These are phyloP conservation scores for Penicillium psychrofluorescens DNA, from an alignment of 495 filamentous ascomycete genomes.

Conservation along the genomic window DNA sequence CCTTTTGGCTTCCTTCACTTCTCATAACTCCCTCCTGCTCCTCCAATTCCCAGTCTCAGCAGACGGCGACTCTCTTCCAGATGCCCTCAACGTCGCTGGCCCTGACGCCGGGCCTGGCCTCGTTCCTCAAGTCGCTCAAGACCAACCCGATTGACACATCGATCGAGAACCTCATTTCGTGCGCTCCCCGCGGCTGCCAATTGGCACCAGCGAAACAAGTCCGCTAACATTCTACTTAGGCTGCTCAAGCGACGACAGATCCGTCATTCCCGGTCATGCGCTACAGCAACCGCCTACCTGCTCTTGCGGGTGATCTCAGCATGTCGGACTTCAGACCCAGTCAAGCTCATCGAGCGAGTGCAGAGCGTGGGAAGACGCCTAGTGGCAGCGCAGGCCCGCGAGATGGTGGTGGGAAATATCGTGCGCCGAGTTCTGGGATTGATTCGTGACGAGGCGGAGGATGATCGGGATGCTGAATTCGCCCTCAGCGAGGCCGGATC, in stretches of 20 bases:
- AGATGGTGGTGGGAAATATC: slow-evolving; percentile 90
- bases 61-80: slow-evolving; percentile 15
- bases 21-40: not conserved
- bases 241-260: slow-evolving; percentile 89
- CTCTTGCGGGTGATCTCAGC: slow-evolving; percentile 75
- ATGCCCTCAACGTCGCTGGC: slow-evolving; percentile 45
- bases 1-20: not conserved
- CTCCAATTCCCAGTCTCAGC: not conserved
- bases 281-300: slow-evolving; percentile 81
- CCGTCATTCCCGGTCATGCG: slow-evolving; percentile 75
- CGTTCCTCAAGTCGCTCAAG: slow-evolving; percentile 72
- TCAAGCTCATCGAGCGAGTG: slow-evolving; percentile 69
- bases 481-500: slow-evolving; percentile 45
- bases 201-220: not conserved
- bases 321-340: slow-evolving; percentile 57
- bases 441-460: slow-evolving; percentile 83
- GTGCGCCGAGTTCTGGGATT: slow-evolving; percentile 82
- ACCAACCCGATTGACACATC: slow-evolving; percentile 66
- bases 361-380: slow-evolving; percentile 67
- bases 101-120: slow-evolving; percentile 61
- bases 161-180: slow-evolving; percentile 77
- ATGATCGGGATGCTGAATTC: slow-evolving; percentile 64
- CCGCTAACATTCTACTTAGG: slow-evolving; percentile 35
- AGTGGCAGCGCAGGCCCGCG: slow-evolving; percentile 72
- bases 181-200: slow-evolving; percentile 19